Base-by-base conservation (phyloP, 139 green algal genomes). In the Coccomyxa sp. region DNA sequence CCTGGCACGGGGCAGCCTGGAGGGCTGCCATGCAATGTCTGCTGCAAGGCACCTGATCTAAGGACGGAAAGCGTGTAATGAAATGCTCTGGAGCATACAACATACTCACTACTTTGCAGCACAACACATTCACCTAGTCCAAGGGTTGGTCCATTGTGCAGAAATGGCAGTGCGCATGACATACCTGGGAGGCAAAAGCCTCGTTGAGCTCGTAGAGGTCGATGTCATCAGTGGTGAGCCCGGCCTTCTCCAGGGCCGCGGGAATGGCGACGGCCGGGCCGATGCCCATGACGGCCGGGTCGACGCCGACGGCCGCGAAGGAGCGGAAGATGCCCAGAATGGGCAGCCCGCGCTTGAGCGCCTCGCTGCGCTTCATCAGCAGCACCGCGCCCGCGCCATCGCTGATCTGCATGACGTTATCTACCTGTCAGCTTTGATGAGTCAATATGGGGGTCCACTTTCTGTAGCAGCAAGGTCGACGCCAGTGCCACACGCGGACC, bases 171-270 rank as follows among this genome's bases (percentile, higher is more conserved):
- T 64, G 50, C 16, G 35, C 33, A 41, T 31, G 16, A 74, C 38
- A 9, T 54, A 91, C 91, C 88, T 95, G 90, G 18, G 86, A 94
- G 0, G 94, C 93, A 79, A 98, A 98, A 4, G 97, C 96, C 88
- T 99, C 96, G 82, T 99, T 99, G 83, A 99, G 91, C 85, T 99
- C 96, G 82, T 91, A 98, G 39, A 99, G 86, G 80, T 99, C 95
- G 64, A 99, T 95, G 84, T 99, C 96, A 54, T 96, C 89, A 41
- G 98, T 37, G 27, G 55, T 78, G 24, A 97, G 81, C 35, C 92
- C 92, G n/a, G 93, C 92, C 82, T 85, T 71, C 55, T 88, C 79
- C 55, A 98, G 83, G 10, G 95, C 96, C 12, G 74, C 95, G 16
- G 96, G 96, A 83, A 99, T 99, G 81, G 96, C 96, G 24, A 96